phyloP scores from a whole-genome alignment of 768 basidiomycete species.

The Calocybe indica region DNA sequence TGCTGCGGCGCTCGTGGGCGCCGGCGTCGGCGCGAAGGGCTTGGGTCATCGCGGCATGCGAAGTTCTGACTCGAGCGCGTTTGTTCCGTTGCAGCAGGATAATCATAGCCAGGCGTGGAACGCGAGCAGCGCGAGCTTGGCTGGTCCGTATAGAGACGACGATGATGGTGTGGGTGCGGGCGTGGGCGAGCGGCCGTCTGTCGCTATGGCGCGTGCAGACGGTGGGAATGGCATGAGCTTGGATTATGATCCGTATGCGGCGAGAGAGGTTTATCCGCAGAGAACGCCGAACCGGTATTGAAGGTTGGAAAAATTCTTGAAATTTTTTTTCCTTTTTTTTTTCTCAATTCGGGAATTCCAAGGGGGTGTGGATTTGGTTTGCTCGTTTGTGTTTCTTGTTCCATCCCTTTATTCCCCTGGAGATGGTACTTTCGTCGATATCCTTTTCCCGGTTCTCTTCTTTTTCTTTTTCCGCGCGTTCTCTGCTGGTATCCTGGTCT shows the following conservation, averaged over 20 bases:
- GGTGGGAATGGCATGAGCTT: constrained; percentile 26
- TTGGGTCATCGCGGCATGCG: constrained; percentile 23
- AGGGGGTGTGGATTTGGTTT: no score
- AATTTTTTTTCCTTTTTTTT: no score
- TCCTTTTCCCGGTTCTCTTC: no score
- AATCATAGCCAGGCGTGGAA: constrained; percentile 56
- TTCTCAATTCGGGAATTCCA: no score
- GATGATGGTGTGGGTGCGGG: background rate
- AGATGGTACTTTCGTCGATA: no score
- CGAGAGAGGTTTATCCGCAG: background rate
- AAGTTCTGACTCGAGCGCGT: constrained; percentile 62
- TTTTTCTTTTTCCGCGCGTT: no score
- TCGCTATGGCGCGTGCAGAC: constrained; percentile 8
- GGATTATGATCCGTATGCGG: constrained; percentile 30
- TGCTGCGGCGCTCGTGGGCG: constrained; percentile 16
- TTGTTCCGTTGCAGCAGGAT: constrained; percentile 65
- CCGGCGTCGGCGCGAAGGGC: constrained; percentile 3
- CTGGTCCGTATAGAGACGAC: constrained; percentile 29
- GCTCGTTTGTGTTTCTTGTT: no score
- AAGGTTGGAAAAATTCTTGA: no score
- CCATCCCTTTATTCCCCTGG: no score
- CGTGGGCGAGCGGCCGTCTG: no score
- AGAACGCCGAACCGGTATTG: no score
- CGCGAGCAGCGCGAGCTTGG: constrained; percentile 42
- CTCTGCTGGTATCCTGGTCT: no score